A percentile compares a stretch with the other conserved stretches of the same genome.
Evolutionary conservation across 2,329 filamentous ascomycete species (phyloP).

Genomic region (Fusarium torreyae): DNA sequence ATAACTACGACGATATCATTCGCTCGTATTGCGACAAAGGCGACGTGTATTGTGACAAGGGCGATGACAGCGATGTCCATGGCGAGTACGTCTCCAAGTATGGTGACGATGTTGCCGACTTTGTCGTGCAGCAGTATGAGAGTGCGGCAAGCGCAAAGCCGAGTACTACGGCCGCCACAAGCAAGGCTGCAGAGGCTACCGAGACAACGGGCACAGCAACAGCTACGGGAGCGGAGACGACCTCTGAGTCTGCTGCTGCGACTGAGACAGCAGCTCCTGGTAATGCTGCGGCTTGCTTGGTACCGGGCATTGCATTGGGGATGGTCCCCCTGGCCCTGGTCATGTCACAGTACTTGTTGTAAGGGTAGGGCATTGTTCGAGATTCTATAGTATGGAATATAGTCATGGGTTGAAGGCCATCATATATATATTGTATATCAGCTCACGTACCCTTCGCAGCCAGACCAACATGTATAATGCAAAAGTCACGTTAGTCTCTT

Average conservation of each 20-base stretch:
- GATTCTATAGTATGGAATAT: no score
- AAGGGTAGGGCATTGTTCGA: no score
- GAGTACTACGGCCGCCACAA: constrained; percentile 16
- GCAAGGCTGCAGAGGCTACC: constrained; percentile 17
- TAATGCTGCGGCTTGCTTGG: constrained; percentile 29
- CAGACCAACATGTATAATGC: no score
- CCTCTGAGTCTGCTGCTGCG: not conserved
- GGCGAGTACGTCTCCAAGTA: constrained; percentile 57
- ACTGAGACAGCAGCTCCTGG: constrained; percentile 22
- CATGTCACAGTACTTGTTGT: constrained; percentile 8
- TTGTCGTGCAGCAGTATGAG: constrained; percentile 55
- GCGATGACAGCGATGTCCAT: constrained; percentile 52
- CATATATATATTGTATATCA: no score
- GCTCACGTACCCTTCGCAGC: no score
- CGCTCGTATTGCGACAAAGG: constrained; percentile 60
- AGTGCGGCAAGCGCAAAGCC: constrained; percentile 19
- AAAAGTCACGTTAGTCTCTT: no score
- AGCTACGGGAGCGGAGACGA: not conserved
- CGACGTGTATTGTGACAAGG: constrained; percentile 59
- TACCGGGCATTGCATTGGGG: constrained; percentile 19
- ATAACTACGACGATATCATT: constrained; percentile 54
- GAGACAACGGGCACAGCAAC: constrained; percentile 18
- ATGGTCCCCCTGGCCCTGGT: constrained; percentile 24
- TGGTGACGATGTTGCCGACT: constrained; percentile 54
- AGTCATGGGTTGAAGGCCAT: no score